These are phyloP conservation scores for Chlamydomonas sphaeroides DNA, from an alignment of 139 green algal genomes.

Conservation along the genomic window DNA sequence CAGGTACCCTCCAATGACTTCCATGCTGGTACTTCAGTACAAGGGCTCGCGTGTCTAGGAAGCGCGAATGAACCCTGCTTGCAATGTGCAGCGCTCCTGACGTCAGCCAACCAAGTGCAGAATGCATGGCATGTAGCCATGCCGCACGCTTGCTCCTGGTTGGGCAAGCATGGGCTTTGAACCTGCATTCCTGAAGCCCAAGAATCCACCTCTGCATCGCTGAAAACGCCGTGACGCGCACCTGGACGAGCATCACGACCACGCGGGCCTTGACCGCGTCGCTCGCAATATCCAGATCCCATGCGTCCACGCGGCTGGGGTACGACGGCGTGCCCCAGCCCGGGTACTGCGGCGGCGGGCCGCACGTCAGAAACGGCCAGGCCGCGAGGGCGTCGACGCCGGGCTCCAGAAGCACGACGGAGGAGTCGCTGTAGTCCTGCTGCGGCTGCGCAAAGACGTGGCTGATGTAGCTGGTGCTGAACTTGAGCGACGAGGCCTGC, in stretches of 20 bases:
- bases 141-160: too few species aligned
- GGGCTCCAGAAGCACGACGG: neutral
- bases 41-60: too few species aligned
- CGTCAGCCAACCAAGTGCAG: too few species aligned
- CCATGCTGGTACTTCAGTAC: too few species aligned
- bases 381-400: neutral
- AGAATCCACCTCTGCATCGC: neutral
- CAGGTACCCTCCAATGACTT: too few species aligned
- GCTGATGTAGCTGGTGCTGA: neutral
- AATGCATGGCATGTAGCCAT: too few species aligned
- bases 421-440: too few species aligned
- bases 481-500: slow-evolving; percentile 2
- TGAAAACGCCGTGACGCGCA: neutral
- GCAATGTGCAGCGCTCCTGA: too few species aligned
- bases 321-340: too few species aligned
- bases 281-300: neutral
- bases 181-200: too few species aligned
- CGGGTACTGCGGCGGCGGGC: neutral
- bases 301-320: neutral
- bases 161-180: too few species aligned
- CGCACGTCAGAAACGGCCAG: slow-evolving; percentile 2
- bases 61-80: too few species aligned
- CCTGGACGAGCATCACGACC: neutral
- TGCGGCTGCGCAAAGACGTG: neutral
- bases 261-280: neutral